A percentile compares a stretch with the other conserved stretches of the same genome.
Conservation (phyloP, 2,329 filamentous ascomycete species). For the Verticillium longisporum region DNA sequence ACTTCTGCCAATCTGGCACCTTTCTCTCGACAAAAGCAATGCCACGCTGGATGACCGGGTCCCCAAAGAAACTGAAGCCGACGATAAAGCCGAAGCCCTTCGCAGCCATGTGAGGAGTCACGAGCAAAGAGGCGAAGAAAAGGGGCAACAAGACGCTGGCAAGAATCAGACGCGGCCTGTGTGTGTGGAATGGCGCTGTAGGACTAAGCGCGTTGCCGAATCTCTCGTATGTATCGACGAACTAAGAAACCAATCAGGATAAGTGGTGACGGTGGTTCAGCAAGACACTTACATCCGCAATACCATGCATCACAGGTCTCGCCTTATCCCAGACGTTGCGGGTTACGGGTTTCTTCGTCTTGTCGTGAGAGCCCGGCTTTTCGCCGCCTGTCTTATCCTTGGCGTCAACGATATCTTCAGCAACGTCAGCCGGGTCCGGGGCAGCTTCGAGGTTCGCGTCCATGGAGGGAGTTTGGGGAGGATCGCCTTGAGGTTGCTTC, state of each 20-base stretch:
- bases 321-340: conserved; percentile 72
- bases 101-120: conserved; percentile 51
- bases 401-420: conserved; percentile 29
- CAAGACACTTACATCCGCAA: conserved; percentile 31
- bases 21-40: conserved; percentile 49
- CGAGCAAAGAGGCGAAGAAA: conserved; percentile 44
- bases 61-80: conserved; percentile 76
- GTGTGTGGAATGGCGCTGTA: conserved; percentile 52
- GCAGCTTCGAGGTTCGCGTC: conserved; percentile 23
- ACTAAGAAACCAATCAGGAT: background rate
- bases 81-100: conserved; percentile 60
- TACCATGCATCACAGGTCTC: conserved; percentile 59
- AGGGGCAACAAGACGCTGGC: conserved; percentile 45
- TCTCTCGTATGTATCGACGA: conserved; percentile 43
- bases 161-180: conserved; percentile 46
- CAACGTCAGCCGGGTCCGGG: conserved; percentile 40
- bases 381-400: conserved; percentile 38
- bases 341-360: conserved; percentile 73
- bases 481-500: conserved; percentile 63
- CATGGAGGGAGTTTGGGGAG: conserved; percentile 37
- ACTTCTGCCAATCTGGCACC: conserved; percentile 67
- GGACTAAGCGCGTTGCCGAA: conserved; percentile 53
- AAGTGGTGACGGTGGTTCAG: background rate
- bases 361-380: conserved; percentile 48
- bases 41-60: conserved; percentile 60